These are phyloP conservation scores for Penicillium cinerascens DNA, from an alignment of 495 filamentous ascomycete genomes.

Conservation along the genomic window DNA sequence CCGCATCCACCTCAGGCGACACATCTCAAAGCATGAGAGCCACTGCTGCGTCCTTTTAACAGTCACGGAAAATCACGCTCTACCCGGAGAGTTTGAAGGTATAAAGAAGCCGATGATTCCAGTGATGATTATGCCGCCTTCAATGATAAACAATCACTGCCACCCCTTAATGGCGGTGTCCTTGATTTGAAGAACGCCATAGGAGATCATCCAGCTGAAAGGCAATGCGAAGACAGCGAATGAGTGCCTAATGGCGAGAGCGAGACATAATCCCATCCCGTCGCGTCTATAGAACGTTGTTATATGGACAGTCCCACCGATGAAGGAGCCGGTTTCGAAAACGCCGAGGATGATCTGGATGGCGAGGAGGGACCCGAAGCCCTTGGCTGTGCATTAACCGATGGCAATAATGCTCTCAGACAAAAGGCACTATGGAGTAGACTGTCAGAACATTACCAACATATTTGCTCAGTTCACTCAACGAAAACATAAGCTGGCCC, in stretches of 20 bases:
- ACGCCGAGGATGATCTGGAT: slow-evolving; percentile 44
- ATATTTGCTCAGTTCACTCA: no score
- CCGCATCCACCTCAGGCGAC: slow-evolving; percentile 25
- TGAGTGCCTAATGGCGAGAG: slow-evolving; percentile 71
- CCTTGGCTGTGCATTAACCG: slow-evolving; percentile 42
- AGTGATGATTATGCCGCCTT: slow-evolving; percentile 60
- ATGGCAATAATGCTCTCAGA: slow-evolving; percentile 43
- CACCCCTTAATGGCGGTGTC: slow-evolving; percentile 50
- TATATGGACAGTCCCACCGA: slow-evolving; percentile 58
- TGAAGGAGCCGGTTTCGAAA: slow-evolving; percentile 64
- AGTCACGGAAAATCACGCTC: slow-evolving; percentile 57
- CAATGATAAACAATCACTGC: slow-evolving; percentile 73
- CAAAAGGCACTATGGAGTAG: slow-evolving; percentile 43
- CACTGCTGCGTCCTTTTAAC: slow-evolving; percentile 44
- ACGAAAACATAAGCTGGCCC: slow-evolving; percentile 44
- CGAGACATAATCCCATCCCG: slow-evolving; percentile 65
- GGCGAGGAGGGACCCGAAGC: slow-evolving; percentile 53
- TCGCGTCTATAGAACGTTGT: slow-evolving; percentile 51
- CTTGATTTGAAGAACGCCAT: slow-evolving; percentile 66
- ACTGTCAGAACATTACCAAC: slow-evolving; percentile 23
- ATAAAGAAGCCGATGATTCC: slow-evolving; percentile 60
- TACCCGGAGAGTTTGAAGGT: slow-evolving; percentile 55
- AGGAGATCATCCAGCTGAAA: slow-evolving; percentile 62
- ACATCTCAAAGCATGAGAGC: slow-evolving; percentile 28
- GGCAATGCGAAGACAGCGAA: slow-evolving; percentile 65